Evolutionary conservation across 441 rosid species (phyloP).

Genomic region (Mallotus japonicus): DNA sequence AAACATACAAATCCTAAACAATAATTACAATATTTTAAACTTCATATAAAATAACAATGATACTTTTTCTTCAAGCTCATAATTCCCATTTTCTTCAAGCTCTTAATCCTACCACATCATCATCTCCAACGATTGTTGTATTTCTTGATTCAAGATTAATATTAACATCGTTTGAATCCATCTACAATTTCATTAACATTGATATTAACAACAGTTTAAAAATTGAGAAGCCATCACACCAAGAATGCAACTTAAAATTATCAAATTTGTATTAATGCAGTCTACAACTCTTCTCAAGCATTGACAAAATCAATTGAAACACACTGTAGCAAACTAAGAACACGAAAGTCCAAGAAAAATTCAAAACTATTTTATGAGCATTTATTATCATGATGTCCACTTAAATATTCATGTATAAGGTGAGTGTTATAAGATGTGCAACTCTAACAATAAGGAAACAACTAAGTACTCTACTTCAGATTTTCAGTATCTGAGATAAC

Average conservation of each 20-base stretch:
- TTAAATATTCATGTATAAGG: neutral
- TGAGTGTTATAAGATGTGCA: neutral
- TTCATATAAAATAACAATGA: too few species aligned
- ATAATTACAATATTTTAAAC: too few species aligned
- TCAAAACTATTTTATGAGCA: neutral
- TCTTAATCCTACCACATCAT: too few species aligned
- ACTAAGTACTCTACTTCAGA: neutral
- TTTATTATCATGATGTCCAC: neutral
- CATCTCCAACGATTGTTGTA: too few species aligned
- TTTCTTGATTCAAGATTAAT: too few species aligned
- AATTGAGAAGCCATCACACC: neutral
- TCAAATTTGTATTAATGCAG: neutral
- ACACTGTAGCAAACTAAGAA: neutral
- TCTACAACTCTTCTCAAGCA: neutral
- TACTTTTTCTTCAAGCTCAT: too few species aligned
- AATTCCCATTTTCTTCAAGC: too few species aligned
- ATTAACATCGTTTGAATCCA: too few species aligned
- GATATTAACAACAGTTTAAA: neutral
- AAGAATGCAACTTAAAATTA: neutral
- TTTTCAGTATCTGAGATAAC: neutral
- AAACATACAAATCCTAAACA: too few species aligned
- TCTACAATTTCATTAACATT: too few species aligned
- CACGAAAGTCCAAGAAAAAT: neutral
- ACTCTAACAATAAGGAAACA: neutral
- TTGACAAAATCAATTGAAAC: neutral